These are phyloP conservation scores for Thraustochytrium sp. DNA, from an alignment of 352 stramenopile genomes.

Conservation along the genomic window DNA sequence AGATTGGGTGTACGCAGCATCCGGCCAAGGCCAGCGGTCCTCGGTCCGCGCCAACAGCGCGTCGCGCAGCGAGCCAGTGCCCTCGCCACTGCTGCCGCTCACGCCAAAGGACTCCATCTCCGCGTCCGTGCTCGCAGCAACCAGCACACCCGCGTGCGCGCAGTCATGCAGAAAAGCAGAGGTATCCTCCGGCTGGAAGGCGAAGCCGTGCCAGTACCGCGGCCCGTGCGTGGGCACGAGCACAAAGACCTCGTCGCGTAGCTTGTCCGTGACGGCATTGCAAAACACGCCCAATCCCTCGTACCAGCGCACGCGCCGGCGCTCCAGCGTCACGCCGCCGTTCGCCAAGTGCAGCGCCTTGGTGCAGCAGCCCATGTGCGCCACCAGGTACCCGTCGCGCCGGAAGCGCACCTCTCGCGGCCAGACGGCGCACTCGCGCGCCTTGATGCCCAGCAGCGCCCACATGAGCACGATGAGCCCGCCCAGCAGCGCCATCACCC, in stretches of 20 bases:
- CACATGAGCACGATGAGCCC: background rate
- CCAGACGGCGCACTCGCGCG: constrained; percentile 27
- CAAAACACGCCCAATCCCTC: background rate
- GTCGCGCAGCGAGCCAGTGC: no score
- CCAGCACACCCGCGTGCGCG: background rate
- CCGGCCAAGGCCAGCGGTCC: no score
- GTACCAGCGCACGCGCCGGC: background rate
- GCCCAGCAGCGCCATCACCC: background rate
- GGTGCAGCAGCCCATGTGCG: background rate
- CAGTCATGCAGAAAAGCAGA: constrained; percentile 13
- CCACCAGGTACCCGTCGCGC: background rate
- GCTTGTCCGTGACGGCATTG: constrained; percentile 30
- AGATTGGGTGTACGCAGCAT: no score
- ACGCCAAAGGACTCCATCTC: no score
- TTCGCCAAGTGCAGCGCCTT: background rate
- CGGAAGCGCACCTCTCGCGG: constrained; percentile 4
- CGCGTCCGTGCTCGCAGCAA: background rate
- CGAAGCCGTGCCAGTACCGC: constrained; percentile 17
- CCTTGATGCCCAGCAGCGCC: background rate
- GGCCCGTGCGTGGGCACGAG: constrained; percentile 8
- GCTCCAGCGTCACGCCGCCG: background rate
- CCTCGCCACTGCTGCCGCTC: no score
- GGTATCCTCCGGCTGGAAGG: constrained; percentile 28
- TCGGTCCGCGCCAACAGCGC: no score
- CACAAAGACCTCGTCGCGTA: constrained; percentile 18